Conservation (phyloP, 495 filamentous ascomycete genomes). For the Penicillium salamii region DNA sequence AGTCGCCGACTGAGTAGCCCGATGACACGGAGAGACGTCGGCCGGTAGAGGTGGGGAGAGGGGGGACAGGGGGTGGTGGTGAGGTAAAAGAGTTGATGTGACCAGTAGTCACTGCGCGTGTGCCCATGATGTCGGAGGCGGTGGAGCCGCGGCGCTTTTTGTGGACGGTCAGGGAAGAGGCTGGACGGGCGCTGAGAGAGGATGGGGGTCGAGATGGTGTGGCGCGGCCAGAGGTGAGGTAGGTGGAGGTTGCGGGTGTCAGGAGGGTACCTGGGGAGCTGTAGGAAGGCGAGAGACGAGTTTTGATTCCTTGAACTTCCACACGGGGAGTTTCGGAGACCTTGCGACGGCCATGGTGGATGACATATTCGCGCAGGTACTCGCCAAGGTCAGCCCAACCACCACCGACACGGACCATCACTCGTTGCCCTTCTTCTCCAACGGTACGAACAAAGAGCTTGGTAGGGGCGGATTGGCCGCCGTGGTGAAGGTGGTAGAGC, state of each 20-base stretch:
- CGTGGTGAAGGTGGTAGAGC: slow-evolving; percentile 88
- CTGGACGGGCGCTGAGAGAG: slow-evolving; percentile 35
- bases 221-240: slow-evolving; percentile 25
- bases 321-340: slow-evolving; percentile 42
- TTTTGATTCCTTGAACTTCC: slow-evolving; percentile 40
- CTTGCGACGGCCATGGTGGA: slow-evolving; percentile 69
- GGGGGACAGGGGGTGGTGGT: slow-evolving; percentile 24
- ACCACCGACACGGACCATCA: slow-evolving; percentile 96
- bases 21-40: slow-evolving; percentile 41
- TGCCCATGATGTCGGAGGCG: slow-evolving; percentile 32
- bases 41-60: slow-evolving; percentile 16
- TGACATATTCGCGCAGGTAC: slow-evolving; percentile 89
- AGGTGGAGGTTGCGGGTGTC: slow-evolving; percentile 12
- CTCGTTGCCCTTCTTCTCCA: slow-evolving; percentile 83
- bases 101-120: slow-evolving; percentile 29
- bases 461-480: slow-evolving; percentile 76
- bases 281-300: slow-evolving; percentile 34
- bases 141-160: slow-evolving; percentile 40
- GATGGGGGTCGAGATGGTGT: slow-evolving; percentile 36
- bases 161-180: slow-evolving; percentile 40
- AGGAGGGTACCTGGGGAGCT: slow-evolving; percentile 27
- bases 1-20: slow-evolving; percentile 30
- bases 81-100: slow-evolving; percentile 32
- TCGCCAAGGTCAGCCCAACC: slow-evolving; percentile 95
- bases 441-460: slow-evolving; percentile 92